Evolutionary conservation across 192 early-diverging fungal species (phyloP).

Genomic region (Mortierella claussenii): DNA sequence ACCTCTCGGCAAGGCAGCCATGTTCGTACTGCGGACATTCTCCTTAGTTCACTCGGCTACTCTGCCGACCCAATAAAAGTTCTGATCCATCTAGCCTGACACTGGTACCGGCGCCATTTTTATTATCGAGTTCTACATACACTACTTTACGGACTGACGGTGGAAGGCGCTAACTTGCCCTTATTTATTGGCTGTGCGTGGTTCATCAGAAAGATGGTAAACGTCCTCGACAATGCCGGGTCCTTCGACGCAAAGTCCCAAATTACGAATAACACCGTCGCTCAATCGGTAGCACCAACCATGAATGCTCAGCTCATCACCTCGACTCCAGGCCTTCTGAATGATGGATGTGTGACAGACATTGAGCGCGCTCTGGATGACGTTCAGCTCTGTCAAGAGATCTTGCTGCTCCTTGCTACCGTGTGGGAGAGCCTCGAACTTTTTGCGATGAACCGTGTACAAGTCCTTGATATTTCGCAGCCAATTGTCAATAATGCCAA

Average conservation of each 20-base stretch:
- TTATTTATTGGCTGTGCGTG: no score
- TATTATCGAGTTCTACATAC: no score
- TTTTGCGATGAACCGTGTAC: conserved; percentile 64
- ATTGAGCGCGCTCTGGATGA: conserved; percentile 74
- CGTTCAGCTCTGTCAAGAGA: conserved; percentile 81
- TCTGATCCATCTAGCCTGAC: no score
- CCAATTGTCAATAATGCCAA: conserved; percentile 93
- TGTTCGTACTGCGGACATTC: no score
- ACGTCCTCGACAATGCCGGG: conserved; percentile 55
- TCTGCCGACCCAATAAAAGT: no score
- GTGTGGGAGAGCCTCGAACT: conserved; percentile 53
- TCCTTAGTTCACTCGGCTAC: no score
- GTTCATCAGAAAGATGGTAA: conserved; percentile 27
- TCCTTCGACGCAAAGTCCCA: conserved; percentile 59
- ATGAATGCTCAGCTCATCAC: conserved; percentile 76
- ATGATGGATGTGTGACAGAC: conserved; percentile 81
- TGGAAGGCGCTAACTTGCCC: no score
- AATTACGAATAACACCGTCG: conserved; percentile 45
- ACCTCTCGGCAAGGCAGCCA: no score
- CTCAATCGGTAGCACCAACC: conserved; percentile 71
- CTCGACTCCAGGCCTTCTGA: conserved; percentile 83
- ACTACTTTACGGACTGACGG: no score
- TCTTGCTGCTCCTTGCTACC: conserved; percentile 59
- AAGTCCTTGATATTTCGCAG: conserved; percentile 88
- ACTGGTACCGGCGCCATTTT: no score